Evolutionary conservation across 371 early-diverging fungal species (phyloP).

Genomic region (Rhizopus sp.): DNA sequence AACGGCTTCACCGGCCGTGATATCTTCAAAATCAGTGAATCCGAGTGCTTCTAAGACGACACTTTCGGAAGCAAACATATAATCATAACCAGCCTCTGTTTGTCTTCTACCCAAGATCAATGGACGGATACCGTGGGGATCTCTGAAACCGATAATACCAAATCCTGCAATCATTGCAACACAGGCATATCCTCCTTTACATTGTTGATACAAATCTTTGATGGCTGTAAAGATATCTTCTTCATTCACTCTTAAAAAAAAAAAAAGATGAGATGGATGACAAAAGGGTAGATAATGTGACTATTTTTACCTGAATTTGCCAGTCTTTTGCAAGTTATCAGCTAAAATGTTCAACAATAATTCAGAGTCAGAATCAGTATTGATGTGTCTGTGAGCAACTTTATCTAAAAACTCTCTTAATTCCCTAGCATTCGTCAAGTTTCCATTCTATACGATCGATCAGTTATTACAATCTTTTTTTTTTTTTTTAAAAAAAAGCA

Average conservation of each 20-base stretch:
- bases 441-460: conserved; percentile 87
- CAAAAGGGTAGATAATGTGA: conserved; percentile 18
- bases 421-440: conserved; percentile 91
- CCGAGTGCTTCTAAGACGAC: conserved; percentile 90
- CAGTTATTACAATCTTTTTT: no score
- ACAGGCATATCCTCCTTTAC: conserved; percentile 92
- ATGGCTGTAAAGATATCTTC: conserved; percentile 96
- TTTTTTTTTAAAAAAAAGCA: no score
- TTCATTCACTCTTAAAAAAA: conserved; percentile 80
- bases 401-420: conserved; percentile 85
- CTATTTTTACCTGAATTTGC: conserved; percentile 78
- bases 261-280: conserved; percentile 31
- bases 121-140: conserved; percentile 96
- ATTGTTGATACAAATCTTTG: conserved; percentile 76
- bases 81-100: conserved; percentile 67
- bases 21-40: conserved; percentile 85
- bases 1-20: conserved; percentile 89
- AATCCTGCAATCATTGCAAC: conserved; percentile 95
- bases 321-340: conserved; percentile 87
- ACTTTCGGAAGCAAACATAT: conserved; percentile 96
- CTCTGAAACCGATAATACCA: conserved; percentile 90
- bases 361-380: conserved; percentile 98
- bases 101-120: conserved; percentile 86
- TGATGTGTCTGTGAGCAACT: conserved; percentile 97
- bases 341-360: conserved; percentile 95